Conservation (phyloP, 441 rosid species). For the Aleurites moluccanus region DNA sequence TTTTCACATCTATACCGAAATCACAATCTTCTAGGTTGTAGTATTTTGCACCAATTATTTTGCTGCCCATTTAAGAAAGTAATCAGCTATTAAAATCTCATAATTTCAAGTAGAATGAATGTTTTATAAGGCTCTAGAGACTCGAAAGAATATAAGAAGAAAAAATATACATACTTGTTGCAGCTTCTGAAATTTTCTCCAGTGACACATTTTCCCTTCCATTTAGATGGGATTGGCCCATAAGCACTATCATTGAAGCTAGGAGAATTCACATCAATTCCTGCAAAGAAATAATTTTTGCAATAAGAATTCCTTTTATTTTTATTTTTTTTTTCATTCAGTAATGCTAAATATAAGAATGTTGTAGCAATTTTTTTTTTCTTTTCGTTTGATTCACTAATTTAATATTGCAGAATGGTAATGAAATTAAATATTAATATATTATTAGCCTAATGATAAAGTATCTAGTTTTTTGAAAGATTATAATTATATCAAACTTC, state of each 20-base stretch:
- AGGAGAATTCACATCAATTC: constrained; percentile 62
- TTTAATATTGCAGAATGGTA: constrained; percentile 13
- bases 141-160: background rate
- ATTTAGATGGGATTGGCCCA: constrained; percentile 67
- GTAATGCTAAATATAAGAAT: too few species aligned
- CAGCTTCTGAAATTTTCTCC: constrained; percentile 74
- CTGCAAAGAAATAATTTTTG: constrained; percentile 28
- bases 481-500: too few species aligned
- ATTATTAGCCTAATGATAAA: too few species aligned
- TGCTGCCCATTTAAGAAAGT: constrained; percentile 25
- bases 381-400: constrained; percentile 22
- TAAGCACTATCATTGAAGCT: constrained; percentile 61
- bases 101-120: too few species aligned
- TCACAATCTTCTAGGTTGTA: constrained; percentile 13
- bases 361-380: too few species aligned
- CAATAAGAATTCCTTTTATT: too few species aligned
- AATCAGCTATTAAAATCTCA: too few species aligned
- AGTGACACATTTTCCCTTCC: constrained; percentile 75
- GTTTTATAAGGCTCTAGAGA: too few species aligned
- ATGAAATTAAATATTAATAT: too few species aligned
- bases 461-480: too few species aligned
- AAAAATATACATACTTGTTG: constrained; percentile 55
- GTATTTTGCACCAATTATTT: constrained; percentile 43
- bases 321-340: too few species aligned
- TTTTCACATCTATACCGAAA: constrained; percentile 12